phyloP scores from a whole-genome alignment of 495 filamentous ascomycete species.

The Neurospora sp. region DNA sequence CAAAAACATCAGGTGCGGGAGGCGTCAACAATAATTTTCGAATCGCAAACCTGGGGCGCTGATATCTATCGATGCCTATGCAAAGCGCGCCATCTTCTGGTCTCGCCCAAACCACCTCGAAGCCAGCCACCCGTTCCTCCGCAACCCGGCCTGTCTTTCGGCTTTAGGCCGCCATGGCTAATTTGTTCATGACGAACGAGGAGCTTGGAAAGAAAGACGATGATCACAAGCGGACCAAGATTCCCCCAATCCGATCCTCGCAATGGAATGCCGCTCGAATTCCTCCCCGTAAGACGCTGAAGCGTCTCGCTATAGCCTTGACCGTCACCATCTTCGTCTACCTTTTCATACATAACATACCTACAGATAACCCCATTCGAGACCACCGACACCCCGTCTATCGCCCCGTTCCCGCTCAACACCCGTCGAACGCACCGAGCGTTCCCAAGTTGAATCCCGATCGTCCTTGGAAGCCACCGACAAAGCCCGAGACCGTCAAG shows the following conservation, averaged over 20 bases:
- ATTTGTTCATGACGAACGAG: conserved; percentile 31
- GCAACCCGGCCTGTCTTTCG: neutral
- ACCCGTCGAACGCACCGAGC: conserved; percentile 8
- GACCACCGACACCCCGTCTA: conserved; percentile 22
- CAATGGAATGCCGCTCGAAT: conserved; percentile 26
- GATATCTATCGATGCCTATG: neutral
- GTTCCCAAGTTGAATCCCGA: conserved; percentile 13
- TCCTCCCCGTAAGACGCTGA: conserved; percentile 27
- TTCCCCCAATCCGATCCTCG: conserved; percentile 8
- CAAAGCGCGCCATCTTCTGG: neutral
- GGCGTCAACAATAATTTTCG: neutral
- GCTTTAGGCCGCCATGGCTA: neutral
- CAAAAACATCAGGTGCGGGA: neutral
- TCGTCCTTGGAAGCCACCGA: conserved; percentile 2
- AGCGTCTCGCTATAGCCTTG: conserved; percentile 26
- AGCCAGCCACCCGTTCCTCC: neutral
- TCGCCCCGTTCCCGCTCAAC: conserved; percentile 13
- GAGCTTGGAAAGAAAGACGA: conserved; percentile 42
- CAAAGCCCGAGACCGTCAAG: neutral
- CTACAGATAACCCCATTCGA: conserved; percentile 21
- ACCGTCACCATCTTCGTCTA: conserved; percentile 24
- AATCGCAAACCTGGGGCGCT: neutral
- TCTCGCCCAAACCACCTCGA: neutral
- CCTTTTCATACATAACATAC: conserved; percentile 36
- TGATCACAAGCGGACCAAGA: conserved; percentile 32